These are phyloP conservation scores for Clonostachys sp. DNA, from an alignment of 2,329 filamentous ascomycete species.

Conservation along the genomic window DNA sequence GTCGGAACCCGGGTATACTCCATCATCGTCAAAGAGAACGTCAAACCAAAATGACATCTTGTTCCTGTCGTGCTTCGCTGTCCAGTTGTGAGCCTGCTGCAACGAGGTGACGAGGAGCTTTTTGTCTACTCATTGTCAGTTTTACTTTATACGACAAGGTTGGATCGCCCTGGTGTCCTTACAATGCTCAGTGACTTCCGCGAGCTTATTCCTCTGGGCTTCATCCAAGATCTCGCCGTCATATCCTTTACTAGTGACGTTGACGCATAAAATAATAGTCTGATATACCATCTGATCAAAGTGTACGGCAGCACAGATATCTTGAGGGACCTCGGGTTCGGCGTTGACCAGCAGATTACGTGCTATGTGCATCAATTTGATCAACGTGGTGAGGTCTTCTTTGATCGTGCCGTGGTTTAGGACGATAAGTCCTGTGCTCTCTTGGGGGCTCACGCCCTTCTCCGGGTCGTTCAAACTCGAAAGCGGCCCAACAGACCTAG, in stretches of 20 bases:
- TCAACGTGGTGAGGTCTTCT: conserved; percentile 58
- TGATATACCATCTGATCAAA: conserved; percentile 65
- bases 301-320: conserved; percentile 58
- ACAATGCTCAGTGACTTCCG: conserved; percentile 63
- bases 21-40: conserved; percentile 57
- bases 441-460: conserved; percentile 53
- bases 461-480: conserved; percentile 48
- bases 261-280: conserved; percentile 60
- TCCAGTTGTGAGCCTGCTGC: conserved; percentile 67
- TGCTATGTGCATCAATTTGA: conserved; percentile 64
- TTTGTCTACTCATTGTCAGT: conserved; percentile 42
- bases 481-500: conserved; percentile 52
- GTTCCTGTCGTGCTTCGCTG: conserved; percentile 63
- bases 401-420: conserved; percentile 58
- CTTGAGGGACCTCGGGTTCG: conserved; percentile 61
- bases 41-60: conserved; percentile 68
- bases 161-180: conserved; percentile 15
- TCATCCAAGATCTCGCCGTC: conserved; percentile 61
- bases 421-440: conserved; percentile 58
- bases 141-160: not conserved
- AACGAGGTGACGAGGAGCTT: conserved; percentile 62
- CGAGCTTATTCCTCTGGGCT: conserved; percentile 48
- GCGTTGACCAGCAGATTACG: conserved; percentile 60
- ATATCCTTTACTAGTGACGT: conserved; percentile 63
- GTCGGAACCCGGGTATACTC: conserved; percentile 42